Percentiles rank a stretch among this genome's conserved stretches.
phyloP scores from a whole-genome alignment of 2,329 filamentous ascomycete species.

The Laburnicola sp. region DNA sequence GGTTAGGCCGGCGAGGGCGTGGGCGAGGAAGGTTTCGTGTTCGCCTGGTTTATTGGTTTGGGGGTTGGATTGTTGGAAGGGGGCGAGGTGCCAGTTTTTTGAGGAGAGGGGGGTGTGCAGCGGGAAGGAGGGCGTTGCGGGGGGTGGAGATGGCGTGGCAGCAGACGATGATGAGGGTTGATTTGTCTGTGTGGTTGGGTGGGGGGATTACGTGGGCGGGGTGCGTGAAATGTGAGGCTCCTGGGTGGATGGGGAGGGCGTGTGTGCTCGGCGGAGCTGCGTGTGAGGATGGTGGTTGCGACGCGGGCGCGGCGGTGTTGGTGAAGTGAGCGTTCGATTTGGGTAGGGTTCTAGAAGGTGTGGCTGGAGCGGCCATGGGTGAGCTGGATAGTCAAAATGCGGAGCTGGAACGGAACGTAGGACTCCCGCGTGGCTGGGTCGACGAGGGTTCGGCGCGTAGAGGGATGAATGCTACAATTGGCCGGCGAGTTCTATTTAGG shows the following conservation, averaged over 20 bases:
- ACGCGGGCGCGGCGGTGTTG: slow-evolving; percentile 14
- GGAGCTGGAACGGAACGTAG: background rate
- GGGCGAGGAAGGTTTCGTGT: slow-evolving; percentile 75
- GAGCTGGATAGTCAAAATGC: slow-evolving; percentile 1
- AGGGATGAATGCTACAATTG: background rate
- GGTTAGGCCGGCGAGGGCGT: slow-evolving; percentile 67
- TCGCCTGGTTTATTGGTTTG: slow-evolving; percentile 60
- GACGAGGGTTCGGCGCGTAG: slow-evolving; percentile 2
- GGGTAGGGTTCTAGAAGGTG: slow-evolving; percentile 32
- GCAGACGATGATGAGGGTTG: slow-evolving; percentile 74
- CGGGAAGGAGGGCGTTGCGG: slow-evolving; percentile 28
- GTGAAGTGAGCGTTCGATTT: slow-evolving; percentile 33
- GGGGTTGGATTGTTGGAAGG: slow-evolving; percentile 63
- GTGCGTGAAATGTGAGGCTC: slow-evolving; percentile 26
- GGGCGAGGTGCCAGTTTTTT: slow-evolving; percentile 66
- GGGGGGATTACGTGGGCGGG: slow-evolving; percentile 35
- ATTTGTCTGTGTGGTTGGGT: slow-evolving; percentile 28
- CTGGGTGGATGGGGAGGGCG: slow-evolving; percentile 5
- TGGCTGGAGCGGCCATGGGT: slow-evolving; percentile 30
- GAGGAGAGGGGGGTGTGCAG: slow-evolving; percentile 41
- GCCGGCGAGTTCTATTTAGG: background rate
- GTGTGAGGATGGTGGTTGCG: slow-evolving; percentile 6
- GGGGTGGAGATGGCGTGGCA: slow-evolving; percentile 72
- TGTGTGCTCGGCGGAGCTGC: slow-evolving; percentile 7
- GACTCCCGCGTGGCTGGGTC: slow-evolving; percentile 2